Conservation (phyloP, 108 stramenopile species). For the Aureococcus anophagefferens region DNA sequence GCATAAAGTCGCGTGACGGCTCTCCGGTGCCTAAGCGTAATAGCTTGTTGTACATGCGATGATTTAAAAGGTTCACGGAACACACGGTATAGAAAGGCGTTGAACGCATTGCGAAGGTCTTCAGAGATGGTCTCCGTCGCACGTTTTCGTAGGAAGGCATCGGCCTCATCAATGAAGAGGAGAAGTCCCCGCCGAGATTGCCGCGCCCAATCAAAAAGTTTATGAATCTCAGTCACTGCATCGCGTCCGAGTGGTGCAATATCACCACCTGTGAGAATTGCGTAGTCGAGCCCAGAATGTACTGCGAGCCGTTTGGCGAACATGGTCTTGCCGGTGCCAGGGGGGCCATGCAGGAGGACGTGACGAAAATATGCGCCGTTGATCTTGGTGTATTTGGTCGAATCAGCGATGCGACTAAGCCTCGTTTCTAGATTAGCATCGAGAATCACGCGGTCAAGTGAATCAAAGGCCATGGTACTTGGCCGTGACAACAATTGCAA, state of each 20-base stretch:
- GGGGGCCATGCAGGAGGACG: slow-evolving; percentile 92
- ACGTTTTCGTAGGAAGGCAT: slow-evolving; percentile 89
- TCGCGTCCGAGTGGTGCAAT: slow-evolving; percentile 94
- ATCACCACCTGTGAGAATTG: slow-evolving; percentile 96
- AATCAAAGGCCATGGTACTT: slow-evolving; percentile 46
- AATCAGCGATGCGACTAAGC: slow-evolving; percentile 77
- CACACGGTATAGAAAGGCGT: slow-evolving; percentile 95
- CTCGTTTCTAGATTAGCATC: slow-evolving; percentile 65
- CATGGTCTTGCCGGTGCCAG: slow-evolving; percentile 98
- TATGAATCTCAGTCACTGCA: slow-evolving; percentile 97
- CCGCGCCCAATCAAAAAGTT: slow-evolving; percentile 97
- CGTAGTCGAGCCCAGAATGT: slow-evolving; percentile 93
- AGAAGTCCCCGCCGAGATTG: slow-evolving; percentile 81
- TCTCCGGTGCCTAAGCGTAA: slow-evolving; percentile 61
- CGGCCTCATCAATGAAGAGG: slow-evolving; percentile 97
- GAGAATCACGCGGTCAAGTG: slow-evolving; percentile 87
- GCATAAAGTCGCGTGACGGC: slow-evolving; percentile 83
- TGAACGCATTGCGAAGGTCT: slow-evolving; percentile 94
- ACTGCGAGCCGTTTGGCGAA: slow-evolving; percentile 89
- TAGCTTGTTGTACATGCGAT: too few relatives aligned
- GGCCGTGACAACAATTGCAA: slow-evolving; percentile 47
- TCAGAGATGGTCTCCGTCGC: slow-evolving; percentile 75
- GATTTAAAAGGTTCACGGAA: too few relatives aligned
- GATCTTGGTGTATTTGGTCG: slow-evolving; percentile 87
- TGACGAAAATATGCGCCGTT: slow-evolving; percentile 94